phyloP scores from a whole-genome alignment of 1,139 yeast species.

The Zygoascus hellenicus region DNA sequence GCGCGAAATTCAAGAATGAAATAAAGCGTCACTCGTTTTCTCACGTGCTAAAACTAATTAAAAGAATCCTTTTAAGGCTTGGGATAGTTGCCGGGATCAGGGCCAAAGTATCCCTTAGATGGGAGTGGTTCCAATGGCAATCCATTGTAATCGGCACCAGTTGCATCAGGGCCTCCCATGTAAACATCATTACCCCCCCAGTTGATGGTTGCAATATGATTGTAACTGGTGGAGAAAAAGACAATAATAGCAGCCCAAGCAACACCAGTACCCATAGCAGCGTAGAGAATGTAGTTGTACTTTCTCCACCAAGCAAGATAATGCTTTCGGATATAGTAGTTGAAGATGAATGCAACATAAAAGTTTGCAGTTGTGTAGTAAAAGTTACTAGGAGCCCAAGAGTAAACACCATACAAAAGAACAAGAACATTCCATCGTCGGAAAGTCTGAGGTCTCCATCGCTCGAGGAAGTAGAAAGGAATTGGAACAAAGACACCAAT shows the following conservation, averaged over 20 bases:
- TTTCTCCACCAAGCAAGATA: constrained; percentile 45
- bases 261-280: constrained; percentile 52
- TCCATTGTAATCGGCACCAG: constrained; percentile 37
- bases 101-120: constrained; percentile 45
- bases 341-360: constrained; percentile 46
- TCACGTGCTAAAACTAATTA: not conserved
- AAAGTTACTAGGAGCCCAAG: constrained; percentile 47
- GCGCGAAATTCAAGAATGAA: too few species aligned
- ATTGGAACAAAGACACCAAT: constrained; percentile 47
- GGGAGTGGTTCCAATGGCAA: constrained; percentile 36
- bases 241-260: constrained; percentile 38
- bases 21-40: not conserved
- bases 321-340: constrained; percentile 46
- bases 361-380: constrained; percentile 47
- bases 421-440: constrained; percentile 42
- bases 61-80: constrained; percentile 1
- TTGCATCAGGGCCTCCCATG: constrained; percentile 17
- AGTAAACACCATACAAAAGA: constrained; percentile 41
- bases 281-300: constrained; percentile 47
- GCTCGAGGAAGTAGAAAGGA: constrained; percentile 39
- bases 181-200: constrained; percentile 60
- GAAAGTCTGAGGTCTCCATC: constrained; percentile 36
- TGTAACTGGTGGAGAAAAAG: constrained; percentile 49
- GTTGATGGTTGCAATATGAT: constrained; percentile 33
- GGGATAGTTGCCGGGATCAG: constrained; percentile 26